Evolutionary conservation across 1,139 yeast genomes (phyloP).

Genomic region (Pichia sp.): DNA sequence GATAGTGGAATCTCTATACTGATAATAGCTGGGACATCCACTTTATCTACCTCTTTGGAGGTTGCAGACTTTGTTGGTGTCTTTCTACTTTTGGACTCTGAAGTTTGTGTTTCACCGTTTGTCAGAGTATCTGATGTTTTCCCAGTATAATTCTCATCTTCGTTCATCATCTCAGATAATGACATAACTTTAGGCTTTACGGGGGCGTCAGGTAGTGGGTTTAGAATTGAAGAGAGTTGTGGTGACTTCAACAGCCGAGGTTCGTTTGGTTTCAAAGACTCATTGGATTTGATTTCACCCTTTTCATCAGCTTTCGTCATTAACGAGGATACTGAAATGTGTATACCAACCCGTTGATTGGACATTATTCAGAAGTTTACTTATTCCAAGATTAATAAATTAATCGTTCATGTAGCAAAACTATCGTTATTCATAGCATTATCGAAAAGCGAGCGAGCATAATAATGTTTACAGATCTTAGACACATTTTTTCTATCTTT

Average conservation of each 20-base stretch:
- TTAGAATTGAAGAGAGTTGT: background rate
- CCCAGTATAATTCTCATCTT: background rate
- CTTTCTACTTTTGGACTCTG: too few species aligned
- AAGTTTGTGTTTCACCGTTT: background rate
- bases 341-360: too few species aligned
- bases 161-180: constrained; percentile 7
- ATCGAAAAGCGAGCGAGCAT: too few species aligned
- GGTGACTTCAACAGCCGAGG: background rate
- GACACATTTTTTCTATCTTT: too few species aligned
- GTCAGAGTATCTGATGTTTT: background rate
- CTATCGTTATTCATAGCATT: too few species aligned
- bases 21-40: constrained; percentile 7
- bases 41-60: background rate
- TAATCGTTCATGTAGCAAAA: too few species aligned
- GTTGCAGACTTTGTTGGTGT: too few species aligned
- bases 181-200: constrained; percentile 3
- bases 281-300: background rate
- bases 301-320: background rate
- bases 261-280: background rate
- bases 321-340: too few species aligned
- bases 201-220: background rate
- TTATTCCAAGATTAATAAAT: too few species aligned
- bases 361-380: too few species aligned
- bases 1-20: constrained; percentile 18
- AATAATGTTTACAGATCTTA: too few species aligned